Evolutionary conservation across 768 basidiomycete genomes (phyloP).

Genomic region (Boletus insuetus): DNA sequence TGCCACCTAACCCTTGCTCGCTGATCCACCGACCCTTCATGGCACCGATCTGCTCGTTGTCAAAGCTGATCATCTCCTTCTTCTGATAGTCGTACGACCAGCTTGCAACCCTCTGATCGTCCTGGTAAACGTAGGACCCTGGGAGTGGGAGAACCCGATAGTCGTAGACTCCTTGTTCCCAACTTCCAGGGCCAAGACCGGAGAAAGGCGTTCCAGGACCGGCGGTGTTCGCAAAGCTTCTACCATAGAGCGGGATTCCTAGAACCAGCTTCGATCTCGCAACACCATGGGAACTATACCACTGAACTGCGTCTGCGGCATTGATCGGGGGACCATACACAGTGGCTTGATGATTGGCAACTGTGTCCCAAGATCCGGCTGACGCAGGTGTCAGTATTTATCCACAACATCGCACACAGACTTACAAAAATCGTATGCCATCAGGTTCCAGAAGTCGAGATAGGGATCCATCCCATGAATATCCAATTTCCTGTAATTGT

Average conservation of each 20-base stretch:
- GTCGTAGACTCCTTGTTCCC: conserved; percentile 92
- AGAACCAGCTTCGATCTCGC: conserved; percentile 77
- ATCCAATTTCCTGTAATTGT: conserved; percentile 78
- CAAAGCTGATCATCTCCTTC: conserved; percentile 82
- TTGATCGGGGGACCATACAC: conserved; percentile 67
- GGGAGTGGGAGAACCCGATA: conserved; percentile 86
- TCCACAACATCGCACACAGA: conserved; percentile 18
- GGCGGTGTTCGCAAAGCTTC: conserved; percentile 81
- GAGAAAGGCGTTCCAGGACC: conserved; percentile 80
- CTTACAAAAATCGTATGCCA: conserved; percentile 85
- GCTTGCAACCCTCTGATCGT: conserved; percentile 68
- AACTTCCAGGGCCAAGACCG: conserved; percentile 83
- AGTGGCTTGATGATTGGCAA: conserved; percentile 84
- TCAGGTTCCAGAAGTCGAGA: conserved; percentile 97
- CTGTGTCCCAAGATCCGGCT: conserved; percentile 76
- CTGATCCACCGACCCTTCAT: conserved; percentile 83
- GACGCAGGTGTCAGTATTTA: conserved; percentile 7
- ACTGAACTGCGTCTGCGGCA: conserved; percentile 61
- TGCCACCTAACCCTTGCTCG: conserved; percentile 75
- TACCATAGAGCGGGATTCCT: conserved; percentile 92
- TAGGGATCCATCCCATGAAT: conserved; percentile 82
- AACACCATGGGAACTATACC: conserved; percentile 73
- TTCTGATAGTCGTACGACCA: conserved; percentile 78
- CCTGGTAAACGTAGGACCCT: conserved; percentile 61
- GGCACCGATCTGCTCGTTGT: conserved; percentile 62